These are phyloP conservation scores for Diphasiastrum complanatum DNA, from an alignment of 83 land plant genomes.

Conservation along the genomic window DNA sequence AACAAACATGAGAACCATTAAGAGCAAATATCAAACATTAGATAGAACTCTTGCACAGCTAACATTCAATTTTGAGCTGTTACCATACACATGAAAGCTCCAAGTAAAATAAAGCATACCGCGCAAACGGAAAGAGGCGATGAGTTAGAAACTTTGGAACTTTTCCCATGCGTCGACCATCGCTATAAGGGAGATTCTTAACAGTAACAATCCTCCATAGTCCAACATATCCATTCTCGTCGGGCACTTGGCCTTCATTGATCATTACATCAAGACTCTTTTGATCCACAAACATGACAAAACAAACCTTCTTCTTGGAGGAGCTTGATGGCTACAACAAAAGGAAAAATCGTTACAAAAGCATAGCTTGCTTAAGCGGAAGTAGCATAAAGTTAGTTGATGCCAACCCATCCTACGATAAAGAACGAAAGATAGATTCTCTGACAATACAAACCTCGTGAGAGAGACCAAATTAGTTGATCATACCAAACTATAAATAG, in stretches of 20 bases:
- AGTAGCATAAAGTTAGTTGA: no score
- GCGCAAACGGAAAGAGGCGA: conserved; percentile 92
- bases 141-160: conserved; percentile 89
- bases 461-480: no score
- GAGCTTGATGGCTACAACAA: conserved; percentile 57
- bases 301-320: conserved; percentile 84
- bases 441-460: no score
- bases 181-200: conserved; percentile 71
- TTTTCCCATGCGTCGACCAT: conserved; percentile 90
- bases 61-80: no score
- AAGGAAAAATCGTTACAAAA: background rate
- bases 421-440: no score
- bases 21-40: no score
- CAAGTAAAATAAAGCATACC: conserved; percentile 39
- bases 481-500: no score
- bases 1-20: no score
- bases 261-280: conserved; percentile 58
- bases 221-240: conserved; percentile 65
- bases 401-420: no score
- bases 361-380: no score
- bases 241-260: conserved; percentile 64
- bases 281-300: conserved; percentile 95
- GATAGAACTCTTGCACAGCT: no score
- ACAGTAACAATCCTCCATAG: conserved; percentile 85
- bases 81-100: no score